Evolutionary conservation across 176 grass and related monocot genomes (phyloP).

Genomic region (Oryza nivara): DNA sequence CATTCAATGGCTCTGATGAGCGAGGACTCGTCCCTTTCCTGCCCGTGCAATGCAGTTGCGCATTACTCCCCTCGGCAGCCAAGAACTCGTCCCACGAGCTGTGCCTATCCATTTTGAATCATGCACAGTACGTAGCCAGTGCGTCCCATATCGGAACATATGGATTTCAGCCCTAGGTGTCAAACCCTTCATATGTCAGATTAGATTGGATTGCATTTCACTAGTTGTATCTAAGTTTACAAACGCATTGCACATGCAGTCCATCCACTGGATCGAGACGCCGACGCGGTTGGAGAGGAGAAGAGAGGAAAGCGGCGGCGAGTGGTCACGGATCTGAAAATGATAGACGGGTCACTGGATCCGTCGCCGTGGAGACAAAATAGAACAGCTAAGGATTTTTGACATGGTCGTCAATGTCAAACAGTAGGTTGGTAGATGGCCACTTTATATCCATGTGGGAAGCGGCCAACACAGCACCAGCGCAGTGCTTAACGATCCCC

Average conservation of each 20-base stretch:
- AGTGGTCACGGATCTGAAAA: constrained; percentile 39
- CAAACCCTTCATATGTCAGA: too few species aligned
- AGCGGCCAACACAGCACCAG: constrained; percentile 36
- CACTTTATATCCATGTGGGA: constrained; percentile 48
- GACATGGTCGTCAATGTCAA: constrained; percentile 40
- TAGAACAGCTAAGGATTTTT: constrained; percentile 47
- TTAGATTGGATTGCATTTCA: too few species aligned
- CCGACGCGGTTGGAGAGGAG: background rate
- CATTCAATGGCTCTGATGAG: background rate
- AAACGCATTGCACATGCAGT: background rate
- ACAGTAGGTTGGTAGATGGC: constrained; percentile 34
- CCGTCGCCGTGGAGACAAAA: constrained; percentile 33
- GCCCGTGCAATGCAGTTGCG: background rate
- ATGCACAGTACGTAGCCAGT: background rate
- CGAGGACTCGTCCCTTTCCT: background rate
- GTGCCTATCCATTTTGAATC: background rate
- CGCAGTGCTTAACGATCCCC: constrained; percentile 8
- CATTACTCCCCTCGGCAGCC: background rate
- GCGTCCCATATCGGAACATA: background rate
- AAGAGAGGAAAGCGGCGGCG: background rate
- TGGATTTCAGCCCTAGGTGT: background rate
- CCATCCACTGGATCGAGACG: background rate
- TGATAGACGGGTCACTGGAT: background rate
- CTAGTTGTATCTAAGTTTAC: background rate
- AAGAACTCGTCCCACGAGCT: background rate